Evolutionary conservation across 2,329 filamentous ascomycete genomes (phyloP).

Genomic region (Colletotrichum incanum): DNA sequence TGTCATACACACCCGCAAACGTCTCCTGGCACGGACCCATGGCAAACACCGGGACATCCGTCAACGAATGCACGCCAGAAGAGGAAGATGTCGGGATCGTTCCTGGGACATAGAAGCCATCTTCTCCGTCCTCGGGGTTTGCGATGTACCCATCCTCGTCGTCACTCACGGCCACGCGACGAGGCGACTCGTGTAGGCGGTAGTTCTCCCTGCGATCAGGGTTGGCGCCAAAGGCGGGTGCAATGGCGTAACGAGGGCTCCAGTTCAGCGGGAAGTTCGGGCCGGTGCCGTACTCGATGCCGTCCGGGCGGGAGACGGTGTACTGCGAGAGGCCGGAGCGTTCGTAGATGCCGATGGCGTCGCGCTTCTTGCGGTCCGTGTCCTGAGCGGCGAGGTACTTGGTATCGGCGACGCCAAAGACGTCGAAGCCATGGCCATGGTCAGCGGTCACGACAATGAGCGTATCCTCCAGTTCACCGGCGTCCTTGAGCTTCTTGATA

Average conservation of each 20-base stretch:
- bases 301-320: conserved; percentile 68
- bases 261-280: conserved; percentile 86
- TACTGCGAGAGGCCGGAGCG: conserved; percentile 84
- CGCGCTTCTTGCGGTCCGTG: conserved; percentile 80
- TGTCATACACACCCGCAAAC: conserved; percentile 81
- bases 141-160: conserved; percentile 74
- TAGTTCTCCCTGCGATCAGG: conserved; percentile 87
- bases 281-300: conserved; percentile 79
- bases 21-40: conserved; percentile 83
- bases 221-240: conserved; percentile 78
- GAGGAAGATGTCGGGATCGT: conserved; percentile 75
- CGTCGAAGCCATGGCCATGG: conserved; percentile 91
- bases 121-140: conserved; percentile 76
- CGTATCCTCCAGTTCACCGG: conserved; percentile 80
- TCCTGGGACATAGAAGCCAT: conserved; percentile 82
- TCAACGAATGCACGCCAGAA: conserved; percentile 84
- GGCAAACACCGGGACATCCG: conserved; percentile 84
- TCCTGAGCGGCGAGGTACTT: conserved; percentile 79
- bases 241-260: conserved; percentile 89
- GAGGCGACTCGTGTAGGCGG: conserved; percentile 77
- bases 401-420: conserved; percentile 87
- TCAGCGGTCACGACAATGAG: conserved; percentile 88
- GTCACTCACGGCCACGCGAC: conserved; percentile 67
- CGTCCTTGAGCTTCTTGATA: conserved; percentile 75
- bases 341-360: conserved; percentile 81